Conservation (phyloP, 139 green algal species). For the Coelastrella sp. region DNA sequence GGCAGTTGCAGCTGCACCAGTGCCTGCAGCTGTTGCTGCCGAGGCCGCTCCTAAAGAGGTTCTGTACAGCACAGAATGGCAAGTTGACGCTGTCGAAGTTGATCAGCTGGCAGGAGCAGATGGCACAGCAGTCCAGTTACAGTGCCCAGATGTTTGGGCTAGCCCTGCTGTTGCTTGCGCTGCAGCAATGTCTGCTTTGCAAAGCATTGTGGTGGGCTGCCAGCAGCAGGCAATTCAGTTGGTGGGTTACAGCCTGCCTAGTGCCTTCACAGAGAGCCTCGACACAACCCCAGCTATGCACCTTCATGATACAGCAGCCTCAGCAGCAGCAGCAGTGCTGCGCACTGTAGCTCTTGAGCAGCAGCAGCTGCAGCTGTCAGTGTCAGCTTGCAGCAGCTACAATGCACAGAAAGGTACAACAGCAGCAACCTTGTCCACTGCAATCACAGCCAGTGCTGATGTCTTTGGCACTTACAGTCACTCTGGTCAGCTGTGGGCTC, state of each 20-base stretch:
- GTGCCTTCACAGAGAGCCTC: not conserved
- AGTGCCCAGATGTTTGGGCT: not conserved
- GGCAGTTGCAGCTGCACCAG: not conserved
- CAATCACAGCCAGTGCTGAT: constrained; percentile 4
- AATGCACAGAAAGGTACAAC: not conserved
- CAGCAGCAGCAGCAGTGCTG: not conserved
- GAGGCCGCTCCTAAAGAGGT: constrained; percentile 16
- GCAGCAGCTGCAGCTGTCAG: not conserved
- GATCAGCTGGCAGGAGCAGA: not conserved
- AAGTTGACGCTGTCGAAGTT: constrained; percentile 11
- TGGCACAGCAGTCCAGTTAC: not conserved
- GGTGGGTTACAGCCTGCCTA: not conserved
- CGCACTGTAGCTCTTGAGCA: constrained; percentile 29
- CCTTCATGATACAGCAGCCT: not conserved
- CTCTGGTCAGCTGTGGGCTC: not conserved
- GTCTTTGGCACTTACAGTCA: constrained; percentile 37
- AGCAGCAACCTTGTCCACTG: not conserved
- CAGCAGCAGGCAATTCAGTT: constrained; percentile 7
- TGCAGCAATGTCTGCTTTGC: not conserved
- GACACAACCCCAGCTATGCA: not conserved
- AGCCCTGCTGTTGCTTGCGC: constrained; percentile 6
- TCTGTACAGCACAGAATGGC: constrained; percentile 50
- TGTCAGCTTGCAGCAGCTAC: not conserved
- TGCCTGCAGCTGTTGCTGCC: not conserved
- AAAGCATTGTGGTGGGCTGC: not conserved